These are phyloP conservation scores for Sphagnum tenellum DNA, from an alignment of 225 moss, liverwort and hornwort species.

Conservation along the genomic window DNA sequence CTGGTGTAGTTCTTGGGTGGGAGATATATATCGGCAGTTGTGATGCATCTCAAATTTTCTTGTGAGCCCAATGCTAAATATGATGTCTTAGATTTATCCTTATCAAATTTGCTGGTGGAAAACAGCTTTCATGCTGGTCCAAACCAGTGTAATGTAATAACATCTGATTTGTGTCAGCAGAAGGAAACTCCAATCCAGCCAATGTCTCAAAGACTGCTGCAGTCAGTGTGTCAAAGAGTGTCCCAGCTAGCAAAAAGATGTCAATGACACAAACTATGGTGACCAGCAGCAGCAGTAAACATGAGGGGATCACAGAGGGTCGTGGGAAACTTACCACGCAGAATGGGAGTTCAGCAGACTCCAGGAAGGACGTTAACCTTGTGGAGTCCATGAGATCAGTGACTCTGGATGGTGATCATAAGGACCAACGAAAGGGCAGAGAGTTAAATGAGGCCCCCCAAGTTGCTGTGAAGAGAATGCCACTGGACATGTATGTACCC, in stretches of 20 bases:
- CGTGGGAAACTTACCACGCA: too few relatives aligned
- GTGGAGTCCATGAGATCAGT: slow-evolving; percentile 37
- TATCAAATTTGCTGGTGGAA: background rate
- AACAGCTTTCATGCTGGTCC: slow-evolving; percentile 1
- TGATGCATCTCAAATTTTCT: slow-evolving; percentile 2
- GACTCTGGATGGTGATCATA: slow-evolving; percentile 21
- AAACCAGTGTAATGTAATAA: slow-evolving; percentile 4
- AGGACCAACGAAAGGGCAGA: slow-evolving; percentile 14
- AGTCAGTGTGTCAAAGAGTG: slow-evolving; percentile 21
- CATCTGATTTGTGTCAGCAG: slow-evolving; percentile 11
- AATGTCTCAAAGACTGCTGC: slow-evolving; percentile 13
- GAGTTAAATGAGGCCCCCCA: slow-evolving; percentile 5
- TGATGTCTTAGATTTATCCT: too few relatives aligned
- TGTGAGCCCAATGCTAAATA: too few relatives aligned
- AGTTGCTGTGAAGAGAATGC: slow-evolving; percentile 1
- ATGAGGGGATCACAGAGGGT: too few relatives aligned
- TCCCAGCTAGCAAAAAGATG: slow-evolving; percentile 6
- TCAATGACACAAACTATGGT: slow-evolving; percentile 10
- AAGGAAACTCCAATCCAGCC: slow-evolving; percentile 22
- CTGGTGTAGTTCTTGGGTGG: too few relatives aligned
- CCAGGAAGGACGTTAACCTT: slow-evolving; percentile 23
- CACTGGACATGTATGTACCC: slow-evolving; percentile 48
- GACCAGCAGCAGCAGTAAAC: slow-evolving; percentile 12
- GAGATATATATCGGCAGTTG: too few relatives aligned
- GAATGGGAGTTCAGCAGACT: slow-evolving; percentile 24